Evolutionary conservation across 768 basidiomycete genomes (phyloP).

Genomic region (Mycena rosella): DNA sequence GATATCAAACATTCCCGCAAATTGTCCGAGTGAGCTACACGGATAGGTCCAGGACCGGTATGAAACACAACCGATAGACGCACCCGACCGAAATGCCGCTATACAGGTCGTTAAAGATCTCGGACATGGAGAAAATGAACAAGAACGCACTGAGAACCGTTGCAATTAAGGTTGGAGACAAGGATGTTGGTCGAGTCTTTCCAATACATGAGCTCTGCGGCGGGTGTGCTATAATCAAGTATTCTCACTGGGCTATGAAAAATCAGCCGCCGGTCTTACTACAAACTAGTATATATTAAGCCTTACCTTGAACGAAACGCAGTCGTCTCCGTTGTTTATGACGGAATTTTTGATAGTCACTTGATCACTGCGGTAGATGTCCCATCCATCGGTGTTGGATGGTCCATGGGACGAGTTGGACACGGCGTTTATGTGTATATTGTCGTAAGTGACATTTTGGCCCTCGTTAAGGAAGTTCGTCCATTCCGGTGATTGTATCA

Average conservation of each 20-base stretch:
- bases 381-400: conserved; percentile 73
- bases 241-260: conserved; percentile 30
- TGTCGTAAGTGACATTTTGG: conserved; percentile 58
- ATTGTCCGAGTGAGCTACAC: conserved; percentile 68
- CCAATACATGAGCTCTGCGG: neutral
- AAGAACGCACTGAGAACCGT: conserved; percentile 63
- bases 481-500: conserved; percentile 28
- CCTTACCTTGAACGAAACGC: conserved; percentile 71
- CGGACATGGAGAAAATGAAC: neutral
- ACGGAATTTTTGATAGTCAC: conserved; percentile 62
- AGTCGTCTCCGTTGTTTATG: conserved; percentile 69
- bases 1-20: conserved; percentile 65
- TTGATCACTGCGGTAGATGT: conserved; percentile 68
- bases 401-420: conserved; percentile 59
- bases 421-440: conserved; percentile 59
- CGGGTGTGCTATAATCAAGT: neutral
- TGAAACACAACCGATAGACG: neutral
- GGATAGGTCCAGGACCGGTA: neutral
- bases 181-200: conserved; percentile 65
- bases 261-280: neutral
- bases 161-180: conserved; percentile 69
- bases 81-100: conserved; percentile 55
- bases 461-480: conserved; percentile 57
- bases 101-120: neutral
- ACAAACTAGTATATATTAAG: conserved; percentile 37